Evolutionary conservation across 495 filamentous ascomycete genomes (phyloP), one percentile per base, ranked within the genome.

Genomic region (Xylaria sp.): DNA sequence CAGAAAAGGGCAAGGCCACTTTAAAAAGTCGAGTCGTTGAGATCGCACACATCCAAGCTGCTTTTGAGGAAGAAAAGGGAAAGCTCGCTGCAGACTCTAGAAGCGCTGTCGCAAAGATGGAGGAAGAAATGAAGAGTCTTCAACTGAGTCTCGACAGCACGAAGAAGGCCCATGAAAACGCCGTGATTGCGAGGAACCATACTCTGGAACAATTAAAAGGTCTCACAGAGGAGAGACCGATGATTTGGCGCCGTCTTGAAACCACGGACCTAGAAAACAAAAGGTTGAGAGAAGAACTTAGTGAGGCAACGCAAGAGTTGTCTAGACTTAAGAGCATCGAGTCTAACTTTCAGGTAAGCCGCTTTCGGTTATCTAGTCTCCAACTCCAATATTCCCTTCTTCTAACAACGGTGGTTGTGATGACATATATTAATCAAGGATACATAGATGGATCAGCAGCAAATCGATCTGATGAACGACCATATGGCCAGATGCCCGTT

Each of bases 261-360:
- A 11, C 37, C 5, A 37, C 35, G 26, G 5, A 17, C 24, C 67
- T 5, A 6, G 21, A 9, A 7, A 0, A 24, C 8, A 46, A 24
- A 21, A 37, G 35, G 35, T 26, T 5, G 4, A 2, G 24, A 8
- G 44, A 6, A n/a, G 21, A 50, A 35, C 26, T 63, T 12, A 19
- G 24, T 0, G 41, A 43, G 5, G 37, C 21, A 6, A 52, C 2
- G n/a, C 44, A 21, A 9, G 15, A 35, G 61, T 8, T 19, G 1
- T 35, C 29, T 12, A 65, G 9, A 5, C 43, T 50, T 17, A 29
- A 11, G 2, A n/a, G 11, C 26, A 17, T 43, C 3, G 26, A 52
- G 31, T 6, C 9, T 65, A 24, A 52, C 43, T 65, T 65, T 0
- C 44, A 65, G 44, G 61, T 48, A 46, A 65, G 44, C 15, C 8